Evolutionary conservation across 1,284 basidiomycete species (phyloP).

Genomic region (Ceraceosorus bombacis): DNA sequence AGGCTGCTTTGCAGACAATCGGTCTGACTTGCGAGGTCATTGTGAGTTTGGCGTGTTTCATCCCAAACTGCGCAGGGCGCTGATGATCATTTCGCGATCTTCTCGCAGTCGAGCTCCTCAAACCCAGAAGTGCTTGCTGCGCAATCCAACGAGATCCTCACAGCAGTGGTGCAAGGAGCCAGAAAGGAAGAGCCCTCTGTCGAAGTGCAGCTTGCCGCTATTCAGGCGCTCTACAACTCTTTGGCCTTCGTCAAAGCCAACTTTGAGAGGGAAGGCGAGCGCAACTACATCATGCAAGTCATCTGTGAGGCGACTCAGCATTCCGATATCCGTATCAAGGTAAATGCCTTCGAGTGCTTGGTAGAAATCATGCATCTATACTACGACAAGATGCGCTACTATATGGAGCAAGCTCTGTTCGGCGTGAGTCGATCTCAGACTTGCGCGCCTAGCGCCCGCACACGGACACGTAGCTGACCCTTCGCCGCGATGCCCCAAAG

Average conservation of each 20-base stretch:
- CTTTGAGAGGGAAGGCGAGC: conserved; percentile 78
- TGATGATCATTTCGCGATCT: too few relatives aligned
- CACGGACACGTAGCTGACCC: conserved; percentile 1
- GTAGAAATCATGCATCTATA: conserved; percentile 96
- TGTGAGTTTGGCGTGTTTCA: conserved; percentile 54
- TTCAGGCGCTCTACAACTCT: conserved; percentile 88
- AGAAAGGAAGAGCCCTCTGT: conserved; percentile 80
- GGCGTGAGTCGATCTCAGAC: conserved; percentile 58
- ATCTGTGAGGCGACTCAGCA: conserved; percentile 97
- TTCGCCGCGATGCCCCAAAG: conserved; percentile 51
- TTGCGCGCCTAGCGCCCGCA: background rate
- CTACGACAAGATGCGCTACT: conserved; percentile 98
- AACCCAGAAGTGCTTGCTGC: conserved; percentile 65
- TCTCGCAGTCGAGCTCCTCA: background rate
- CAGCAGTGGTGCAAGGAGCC: conserved; percentile 95
- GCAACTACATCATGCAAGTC: conserved; percentile 99
- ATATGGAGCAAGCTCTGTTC: conserved; percentile 98
- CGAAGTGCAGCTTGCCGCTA: conserved; percentile 90
- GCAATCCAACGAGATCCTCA: conserved; percentile 93
- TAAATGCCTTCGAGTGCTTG: conserved; percentile 70
- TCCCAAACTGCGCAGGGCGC: too few relatives aligned
- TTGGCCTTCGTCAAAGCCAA: conserved; percentile 96
- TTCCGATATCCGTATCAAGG: conserved; percentile 60
- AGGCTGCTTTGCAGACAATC: conserved; percentile 86
- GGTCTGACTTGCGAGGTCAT: conserved; percentile 95